Base-by-base conservation (phyloP, 2,329 filamentous ascomycete species). In the Helotiales sp. region DNA sequence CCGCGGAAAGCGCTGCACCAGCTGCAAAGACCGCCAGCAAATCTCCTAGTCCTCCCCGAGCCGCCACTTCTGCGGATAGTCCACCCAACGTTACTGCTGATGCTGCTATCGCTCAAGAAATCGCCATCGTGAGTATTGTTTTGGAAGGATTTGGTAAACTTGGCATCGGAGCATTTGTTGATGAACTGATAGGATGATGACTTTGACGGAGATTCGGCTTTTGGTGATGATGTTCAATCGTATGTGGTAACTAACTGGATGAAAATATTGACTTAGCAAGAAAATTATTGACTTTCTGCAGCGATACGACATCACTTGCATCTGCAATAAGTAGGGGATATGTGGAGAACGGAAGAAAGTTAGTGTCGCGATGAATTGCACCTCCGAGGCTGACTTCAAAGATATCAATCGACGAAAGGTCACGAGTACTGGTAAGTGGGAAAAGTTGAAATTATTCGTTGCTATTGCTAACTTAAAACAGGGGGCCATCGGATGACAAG, bases 111-210 rank as follows among this genome's bases (percentile, higher is more conserved):
- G 52, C 52, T 34, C 28, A 34, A 24, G 52, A 57, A 22, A 57
- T 57, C 17, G 30, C 30, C 7, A 37, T 57, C 8, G 52, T 57
- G n/a, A 57, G 52, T 57, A 15, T 34, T 24, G 8, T 22, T 8
- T 6, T 49, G 22, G 20, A 49, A 22, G n/a, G n/a, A n/a, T n/a
- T n/a, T n/a, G n/a, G n/a, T n/a, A n/a, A n/a, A n/a, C n/a, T n/a
- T n/a, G n/a, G n/a, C n/a, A n/a, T n/a, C n/a, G n/a, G n/a, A n/a
- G n/a, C n/a, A n/a, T n/a, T n/a, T n/a, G n/a, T n/a, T n/a, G n/a
- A n/a, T n/a, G n/a, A n/a, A n/a, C n/a, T n/a, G n/a, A n/a, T 49
- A 61, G 59, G 43, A 61, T 30, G 43, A 61, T 28, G 52, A 24
- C 1, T 57, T 57, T n/a, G 52, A 57, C n/a, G 52, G 28, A 17